phyloP scores from a whole-genome alignment of 2,329 filamentous ascomycete genomes.

The Clarireedia hainanense region DNA sequence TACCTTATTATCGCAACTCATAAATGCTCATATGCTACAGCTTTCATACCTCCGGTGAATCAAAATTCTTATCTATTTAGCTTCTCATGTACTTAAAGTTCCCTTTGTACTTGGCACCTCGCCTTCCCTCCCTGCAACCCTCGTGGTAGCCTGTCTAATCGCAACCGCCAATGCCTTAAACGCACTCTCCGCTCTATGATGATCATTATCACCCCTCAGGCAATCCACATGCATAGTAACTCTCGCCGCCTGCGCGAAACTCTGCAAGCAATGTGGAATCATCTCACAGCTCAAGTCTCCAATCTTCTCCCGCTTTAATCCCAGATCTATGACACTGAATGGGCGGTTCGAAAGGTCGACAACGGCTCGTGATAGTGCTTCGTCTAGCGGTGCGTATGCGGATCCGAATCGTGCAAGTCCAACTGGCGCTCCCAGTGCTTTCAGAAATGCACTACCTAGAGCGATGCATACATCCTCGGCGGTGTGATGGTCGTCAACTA shows the following conservation, averaged over 20 bases:
- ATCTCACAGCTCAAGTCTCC: constrained; percentile 92
- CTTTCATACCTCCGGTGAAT: no score
- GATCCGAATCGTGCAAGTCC: constrained; percentile 86
- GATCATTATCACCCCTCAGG: constrained; percentile 84
- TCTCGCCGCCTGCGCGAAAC: constrained; percentile 83
- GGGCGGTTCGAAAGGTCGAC: constrained; percentile 93
- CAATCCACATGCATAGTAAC: constrained; percentile 95
- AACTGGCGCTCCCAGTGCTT: constrained; percentile 66
- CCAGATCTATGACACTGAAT: constrained; percentile 74
- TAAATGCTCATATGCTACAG: no score
- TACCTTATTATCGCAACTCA: no score
- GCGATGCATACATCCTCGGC: constrained; percentile 93
- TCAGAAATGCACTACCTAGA: constrained; percentile 76
- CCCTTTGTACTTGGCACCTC: constrained; percentile 97
- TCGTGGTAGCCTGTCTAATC: constrained; percentile 65
- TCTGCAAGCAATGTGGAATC: constrained; percentile 92
- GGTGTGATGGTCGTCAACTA: constrained; percentile 98
- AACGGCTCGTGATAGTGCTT: constrained; percentile 87
- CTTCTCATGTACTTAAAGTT: constrained; percentile 56
- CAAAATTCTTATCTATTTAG: neutral
- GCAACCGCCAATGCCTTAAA: constrained; percentile 95
- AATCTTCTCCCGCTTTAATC: constrained; percentile 84
- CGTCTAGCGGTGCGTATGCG: constrained; percentile 89
- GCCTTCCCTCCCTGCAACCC: constrained; percentile 72
- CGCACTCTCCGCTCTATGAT: constrained; percentile 91